Conservation (phyloP, 768 basidiomycete genomes). For the Macrocybe gigantea region DNA sequence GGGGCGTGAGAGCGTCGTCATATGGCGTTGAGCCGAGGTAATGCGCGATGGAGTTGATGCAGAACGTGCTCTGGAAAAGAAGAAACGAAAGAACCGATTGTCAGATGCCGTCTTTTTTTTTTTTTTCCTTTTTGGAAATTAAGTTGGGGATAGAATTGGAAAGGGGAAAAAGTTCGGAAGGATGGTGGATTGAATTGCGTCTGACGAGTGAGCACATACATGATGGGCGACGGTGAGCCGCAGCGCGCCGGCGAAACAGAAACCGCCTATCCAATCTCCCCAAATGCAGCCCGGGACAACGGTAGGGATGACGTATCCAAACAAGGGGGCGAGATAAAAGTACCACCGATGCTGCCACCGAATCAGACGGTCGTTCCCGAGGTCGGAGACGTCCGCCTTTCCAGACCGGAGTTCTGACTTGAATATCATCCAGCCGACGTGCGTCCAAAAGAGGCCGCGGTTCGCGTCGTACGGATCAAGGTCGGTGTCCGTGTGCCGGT, state of each 20-base stretch:
- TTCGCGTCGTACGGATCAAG: conserved; percentile 81
- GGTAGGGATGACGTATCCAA: conserved; percentile 69
- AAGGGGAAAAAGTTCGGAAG: too few relatives aligned
- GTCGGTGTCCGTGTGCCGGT: conserved; percentile 81
- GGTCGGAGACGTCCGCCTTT: conserved; percentile 64
- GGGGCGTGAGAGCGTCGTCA: conserved; percentile 72
- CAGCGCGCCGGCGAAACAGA: conserved; percentile 69
- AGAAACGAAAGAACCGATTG: too few relatives aligned
- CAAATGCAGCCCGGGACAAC: conserved; percentile 66
- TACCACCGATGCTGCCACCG: conserved; percentile 79
- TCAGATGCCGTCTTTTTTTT: too few relatives aligned
- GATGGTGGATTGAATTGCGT: too few relatives aligned
- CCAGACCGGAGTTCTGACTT: conserved; percentile 71
- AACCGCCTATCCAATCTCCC: conserved; percentile 73
- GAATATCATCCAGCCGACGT: conserved; percentile 82
- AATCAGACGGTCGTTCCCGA: conserved; percentile 62
- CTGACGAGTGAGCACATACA: conserved; percentile 39
- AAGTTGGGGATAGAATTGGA: neutral
- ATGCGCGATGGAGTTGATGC: conserved; percentile 86
- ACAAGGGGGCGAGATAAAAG: conserved; percentile 50
- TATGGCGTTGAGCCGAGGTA: conserved; percentile 79
- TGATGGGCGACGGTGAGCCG: conserved; percentile 78
- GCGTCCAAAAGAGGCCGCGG: conserved; percentile 74
- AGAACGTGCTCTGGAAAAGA: conserved; percentile 65
- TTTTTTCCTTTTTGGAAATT: conserved; percentile 1